Evolutionary conservation across 2,329 filamentous ascomycete species (phyloP).

Genomic region (Stylonectria norvegica): DNA sequence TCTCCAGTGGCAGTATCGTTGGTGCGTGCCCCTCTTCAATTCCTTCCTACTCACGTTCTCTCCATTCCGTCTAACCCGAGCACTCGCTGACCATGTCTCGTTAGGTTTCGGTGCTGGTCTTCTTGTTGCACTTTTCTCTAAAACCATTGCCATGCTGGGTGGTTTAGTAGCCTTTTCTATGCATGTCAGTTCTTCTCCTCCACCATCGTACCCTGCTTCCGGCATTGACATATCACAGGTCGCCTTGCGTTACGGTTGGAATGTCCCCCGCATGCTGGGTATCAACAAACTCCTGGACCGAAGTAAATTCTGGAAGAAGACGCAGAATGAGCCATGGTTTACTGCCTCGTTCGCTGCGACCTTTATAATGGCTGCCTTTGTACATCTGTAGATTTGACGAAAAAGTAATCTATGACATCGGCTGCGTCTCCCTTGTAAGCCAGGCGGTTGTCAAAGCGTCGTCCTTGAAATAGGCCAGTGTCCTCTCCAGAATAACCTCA

Average conservation of each 20-base stretch:
- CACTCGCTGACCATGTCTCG: not conserved
- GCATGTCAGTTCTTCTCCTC: slow-evolving; percentile 49
- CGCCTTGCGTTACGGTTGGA: slow-evolving; percentile 42
- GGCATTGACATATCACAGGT: slow-evolving; percentile 32
- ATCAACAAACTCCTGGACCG: slow-evolving; percentile 35
- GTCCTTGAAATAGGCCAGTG: slow-evolving; percentile 68
- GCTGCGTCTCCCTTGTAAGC: slow-evolving; percentile 82
- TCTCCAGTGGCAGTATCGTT: slow-evolving; percentile 53
- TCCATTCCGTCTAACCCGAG: not conserved
- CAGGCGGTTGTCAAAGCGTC: slow-evolving; percentile 72
- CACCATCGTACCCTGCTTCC: not conserved
- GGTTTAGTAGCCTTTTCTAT: slow-evolving; percentile 61
- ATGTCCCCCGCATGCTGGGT: slow-evolving; percentile 36
- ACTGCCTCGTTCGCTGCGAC: slow-evolving; percentile 69
- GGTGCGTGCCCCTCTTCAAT: slow-evolving; percentile 34
- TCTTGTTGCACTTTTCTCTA: slow-evolving; percentile 66
- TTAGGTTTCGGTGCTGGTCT: slow-evolving; percentile 62
- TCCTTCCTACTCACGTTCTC: not conserved
- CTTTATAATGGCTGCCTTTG: slow-evolving; percentile 61
- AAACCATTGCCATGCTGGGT: slow-evolving; percentile 63
- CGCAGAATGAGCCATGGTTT: slow-evolving; percentile 59
- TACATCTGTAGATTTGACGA: slow-evolving; percentile 39
- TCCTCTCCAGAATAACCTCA: slow-evolving; percentile 76
- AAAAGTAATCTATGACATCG: slow-evolving; percentile 38
- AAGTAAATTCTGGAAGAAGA: slow-evolving; percentile 44